Evolutionary conservation across 1,139 yeast species (phyloP), one percentile per base, ranked within the genome.

Genomic region (Saccharomyces hybrid): DNA sequence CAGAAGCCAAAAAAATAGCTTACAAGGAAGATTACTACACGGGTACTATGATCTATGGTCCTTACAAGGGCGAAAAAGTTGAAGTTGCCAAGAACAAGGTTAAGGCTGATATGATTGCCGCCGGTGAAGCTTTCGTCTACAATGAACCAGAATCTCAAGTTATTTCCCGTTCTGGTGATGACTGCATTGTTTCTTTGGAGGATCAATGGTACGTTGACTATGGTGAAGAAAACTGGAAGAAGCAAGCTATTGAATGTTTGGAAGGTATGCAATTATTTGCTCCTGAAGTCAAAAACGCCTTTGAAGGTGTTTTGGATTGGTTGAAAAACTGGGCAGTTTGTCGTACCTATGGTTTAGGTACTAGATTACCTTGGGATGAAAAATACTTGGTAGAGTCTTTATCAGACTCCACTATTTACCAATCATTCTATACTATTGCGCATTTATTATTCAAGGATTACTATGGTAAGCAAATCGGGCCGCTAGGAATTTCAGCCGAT

Each of bases 131-230:
- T 5, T 89, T 93, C 66, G 86, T 84, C 51, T 93, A 93, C 78
- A 85, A 85, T 64, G 99, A 93, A 77, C 99, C 99, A 49, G 99
- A 93, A 75, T 82, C 86, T 49, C 76, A 78, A 55, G 97, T 93
- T 52, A 79, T 89, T 53, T 91, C 98, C 23, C 86, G 99, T 77
- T 88, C 97, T 50, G 98, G 98, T 64, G 99, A 93, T 70, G 93
- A 86, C 57, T 93, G 99, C 80, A 83, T 93, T 66, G 99, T 93
- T 53, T 90, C 98, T 14, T 81, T 95, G 56, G 98, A 95, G 75
- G 99, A 95, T 75, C 99, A 95, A 78, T 95, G 99, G 99, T 95
- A 83, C 73, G 81, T 89, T 67, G 98, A 95, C 72, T 95, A 95
- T 69, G 99, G 99, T 79, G 99, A 95, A 80, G 90, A 84, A 62